Base-by-base conservation (phyloP, 352 stramenopile genomes). In the Phytopythium mirpurense region DNA sequence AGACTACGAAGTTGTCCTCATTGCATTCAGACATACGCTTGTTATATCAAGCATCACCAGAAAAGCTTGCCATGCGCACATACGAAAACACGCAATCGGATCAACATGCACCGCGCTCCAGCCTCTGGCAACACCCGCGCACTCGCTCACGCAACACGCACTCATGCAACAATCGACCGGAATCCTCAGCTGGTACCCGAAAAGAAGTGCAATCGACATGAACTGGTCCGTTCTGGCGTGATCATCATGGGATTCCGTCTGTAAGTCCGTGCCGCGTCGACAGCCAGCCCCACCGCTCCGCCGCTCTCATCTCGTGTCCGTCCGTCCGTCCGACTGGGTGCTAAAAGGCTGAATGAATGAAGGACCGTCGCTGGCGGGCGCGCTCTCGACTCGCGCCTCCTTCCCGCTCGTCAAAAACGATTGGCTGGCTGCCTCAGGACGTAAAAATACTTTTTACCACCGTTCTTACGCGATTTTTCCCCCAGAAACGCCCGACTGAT, bases 121-220 rank as follows among this genome's bases (percentile, higher is more conserved):
- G 23, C 26, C 45, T 7, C 34, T 21, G 51, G 37, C 46, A 29
- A 32, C 42, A 50, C 41, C 24, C 34, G 56, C 24, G 44, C n/a
- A 54, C 6, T 47, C 26, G 18, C 19, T 58, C 41, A 62, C 44
- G 56, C 36, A 63, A 62, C 19, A 54, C 14, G n/a, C 11, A 62
- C 12, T 32, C 12, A 18, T 57, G 51, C 8, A 49, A 40, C 10
- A 35, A 38, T 32, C 15, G 44, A 21, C 18, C 34, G 42, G 63
- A 90, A 87, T 79, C 78, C 80, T 90, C 78, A 86, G 80, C 43
- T 88, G 80, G 80, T 90, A 90, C 80, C 80, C 80, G 80, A 90
- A 90, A 90, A 50, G 86, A 81, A 65, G 86, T 88, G 80, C 75
- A 89, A 91, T 91, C 80, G 80, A 84, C 80, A 85, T 91, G 78